A percentile compares a stretch with the other conserved stretches of the same genome.
These are phyloP conservation scores for Macrolepiota albuminosa DNA, from an alignment of 768 basidiomycete species.

Conservation along the genomic window DNA sequence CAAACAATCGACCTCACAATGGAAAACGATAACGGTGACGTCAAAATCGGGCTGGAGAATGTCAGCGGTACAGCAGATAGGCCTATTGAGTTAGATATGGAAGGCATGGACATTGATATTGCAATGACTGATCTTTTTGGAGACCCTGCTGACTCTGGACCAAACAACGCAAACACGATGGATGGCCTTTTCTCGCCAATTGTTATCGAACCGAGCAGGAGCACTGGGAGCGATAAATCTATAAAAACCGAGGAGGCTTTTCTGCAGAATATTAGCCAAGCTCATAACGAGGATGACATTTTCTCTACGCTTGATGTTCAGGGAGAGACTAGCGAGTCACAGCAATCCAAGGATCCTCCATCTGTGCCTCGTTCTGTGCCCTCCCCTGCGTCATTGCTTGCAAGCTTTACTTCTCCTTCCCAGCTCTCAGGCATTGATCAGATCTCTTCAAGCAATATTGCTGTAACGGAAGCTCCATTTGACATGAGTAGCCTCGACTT, in stretches of 20 bases:
- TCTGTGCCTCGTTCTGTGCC: slow-evolving; percentile 23
- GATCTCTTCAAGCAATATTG: slow-evolving; percentile 14
- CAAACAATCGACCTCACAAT: slow-evolving; percentile 54
- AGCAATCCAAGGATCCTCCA: slow-evolving; percentile 12
- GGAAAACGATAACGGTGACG: slow-evolving; percentile 11
- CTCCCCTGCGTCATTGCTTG: slow-evolving; percentile 37
- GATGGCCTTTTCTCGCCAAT: slow-evolving; percentile 52
- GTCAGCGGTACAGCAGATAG: slow-evolving; percentile 70
- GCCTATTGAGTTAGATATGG: slow-evolving; percentile 77
- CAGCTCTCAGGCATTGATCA: slow-evolving; percentile 23
- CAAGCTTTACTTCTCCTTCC: slow-evolving; percentile 36
- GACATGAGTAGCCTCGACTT: slow-evolving; percentile 47
- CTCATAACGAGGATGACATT: slow-evolving; percentile 23
- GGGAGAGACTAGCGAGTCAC: slow-evolving; percentile 10
- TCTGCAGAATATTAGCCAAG: slow-evolving; percentile 26
- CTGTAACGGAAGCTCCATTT: slow-evolving; percentile 29
- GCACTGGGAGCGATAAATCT: slow-evolving; percentile 11
- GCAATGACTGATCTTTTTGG: slow-evolving; percentile 55
- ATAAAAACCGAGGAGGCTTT: slow-evolving; percentile 28
- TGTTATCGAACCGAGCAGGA: slow-evolving; percentile 17
- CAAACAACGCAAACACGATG: slow-evolving; percentile 30
- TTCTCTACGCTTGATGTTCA: slow-evolving; percentile 28
- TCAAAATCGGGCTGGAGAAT: slow-evolving; percentile 30
- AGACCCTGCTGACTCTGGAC: slow-evolving; percentile 31
- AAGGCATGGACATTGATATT: slow-evolving; percentile 64